A percentile compares a stretch with the other conserved stretches of the same genome.
phyloP scores from a whole-genome alignment of 257 asterid species.

The Solanum chiquidenum region DNA sequence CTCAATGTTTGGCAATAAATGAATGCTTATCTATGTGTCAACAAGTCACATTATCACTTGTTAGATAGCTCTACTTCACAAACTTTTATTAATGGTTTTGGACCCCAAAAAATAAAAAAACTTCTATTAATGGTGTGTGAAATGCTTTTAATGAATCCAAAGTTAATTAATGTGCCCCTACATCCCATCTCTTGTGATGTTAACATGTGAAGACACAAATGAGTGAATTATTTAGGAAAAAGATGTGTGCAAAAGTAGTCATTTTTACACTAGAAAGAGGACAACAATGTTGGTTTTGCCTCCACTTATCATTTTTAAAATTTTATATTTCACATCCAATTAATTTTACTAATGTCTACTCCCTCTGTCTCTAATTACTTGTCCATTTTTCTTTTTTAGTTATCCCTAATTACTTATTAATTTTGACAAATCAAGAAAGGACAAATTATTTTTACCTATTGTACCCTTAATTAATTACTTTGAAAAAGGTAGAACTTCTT shows the following conservation, averaged over 20 bases:
- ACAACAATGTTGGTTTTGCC: not conserved
- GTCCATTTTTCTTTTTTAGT: no score
- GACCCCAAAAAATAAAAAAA: not conserved
- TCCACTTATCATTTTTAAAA: not conserved
- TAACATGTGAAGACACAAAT: not conserved
- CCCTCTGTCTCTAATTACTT: no score
- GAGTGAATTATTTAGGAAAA: not conserved
- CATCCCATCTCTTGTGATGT: not conserved
- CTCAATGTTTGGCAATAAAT: not conserved
- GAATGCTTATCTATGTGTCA: not conserved
- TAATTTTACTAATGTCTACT: no score
- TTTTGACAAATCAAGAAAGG: no score
- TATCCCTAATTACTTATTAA: no score
- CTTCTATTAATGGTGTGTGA: not conserved
- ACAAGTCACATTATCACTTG: not conserved
- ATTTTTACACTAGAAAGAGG: not conserved
- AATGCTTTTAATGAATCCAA: not conserved
- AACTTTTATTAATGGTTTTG: not conserved
- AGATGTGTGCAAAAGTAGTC: not conserved
- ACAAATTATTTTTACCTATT: no score
- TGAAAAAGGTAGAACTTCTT: no score
- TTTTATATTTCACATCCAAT: not conserved
- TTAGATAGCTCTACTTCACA: not conserved
- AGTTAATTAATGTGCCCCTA: not conserved
- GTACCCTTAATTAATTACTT: no score